Percentiles rank a stretch among this genome's conserved stretches.
Evolutionary conservation across 2,329 filamentous ascomycete genomes (phyloP).

Genomic region (Xylaria polymorpha): DNA sequence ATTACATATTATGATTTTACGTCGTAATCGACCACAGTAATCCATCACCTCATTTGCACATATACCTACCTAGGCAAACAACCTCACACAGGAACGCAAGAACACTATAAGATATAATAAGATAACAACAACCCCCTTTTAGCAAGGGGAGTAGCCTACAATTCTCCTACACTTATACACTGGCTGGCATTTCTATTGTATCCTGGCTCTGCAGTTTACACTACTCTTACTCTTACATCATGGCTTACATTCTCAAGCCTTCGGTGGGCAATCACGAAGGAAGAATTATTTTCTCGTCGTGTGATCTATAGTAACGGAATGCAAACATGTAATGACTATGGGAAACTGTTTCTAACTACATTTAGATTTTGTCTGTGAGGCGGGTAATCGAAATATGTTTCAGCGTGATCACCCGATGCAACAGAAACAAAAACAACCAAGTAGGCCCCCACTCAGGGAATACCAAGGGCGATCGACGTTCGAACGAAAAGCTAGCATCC

Average conservation of each 20-base stretch:
- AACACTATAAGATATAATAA: background rate
- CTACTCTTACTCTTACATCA: background rate
- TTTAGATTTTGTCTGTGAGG: slow-evolving; percentile 10
- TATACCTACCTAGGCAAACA: too few relatives aligned
- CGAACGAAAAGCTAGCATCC: background rate
- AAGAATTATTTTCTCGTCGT: background rate
- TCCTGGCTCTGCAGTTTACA: background rate
- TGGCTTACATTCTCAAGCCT: background rate
- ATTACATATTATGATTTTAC: background rate
- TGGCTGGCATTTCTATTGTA: background rate
- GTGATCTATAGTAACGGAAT: background rate
- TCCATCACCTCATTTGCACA: background rate
- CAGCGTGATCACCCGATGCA: slow-evolving; percentile 21
- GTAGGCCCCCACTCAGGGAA: background rate
- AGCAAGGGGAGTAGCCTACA: background rate
- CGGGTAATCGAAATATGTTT: slow-evolving; percentile 8
- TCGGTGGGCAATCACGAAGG: background rate
- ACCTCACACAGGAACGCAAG: background rate
- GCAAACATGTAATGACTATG: background rate
- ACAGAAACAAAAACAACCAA: slow-evolving; percentile 19
- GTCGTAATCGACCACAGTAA: too few relatives aligned
- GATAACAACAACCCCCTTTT: background rate
- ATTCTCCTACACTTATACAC: background rate
- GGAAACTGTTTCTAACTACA: slow-evolving; percentile 24
- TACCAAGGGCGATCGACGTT: background rate